These are phyloP conservation scores for Shiraia bambusicola DNA, from an alignment of 2,329 filamentous ascomycete genomes.

Conservation along the genomic window DNA sequence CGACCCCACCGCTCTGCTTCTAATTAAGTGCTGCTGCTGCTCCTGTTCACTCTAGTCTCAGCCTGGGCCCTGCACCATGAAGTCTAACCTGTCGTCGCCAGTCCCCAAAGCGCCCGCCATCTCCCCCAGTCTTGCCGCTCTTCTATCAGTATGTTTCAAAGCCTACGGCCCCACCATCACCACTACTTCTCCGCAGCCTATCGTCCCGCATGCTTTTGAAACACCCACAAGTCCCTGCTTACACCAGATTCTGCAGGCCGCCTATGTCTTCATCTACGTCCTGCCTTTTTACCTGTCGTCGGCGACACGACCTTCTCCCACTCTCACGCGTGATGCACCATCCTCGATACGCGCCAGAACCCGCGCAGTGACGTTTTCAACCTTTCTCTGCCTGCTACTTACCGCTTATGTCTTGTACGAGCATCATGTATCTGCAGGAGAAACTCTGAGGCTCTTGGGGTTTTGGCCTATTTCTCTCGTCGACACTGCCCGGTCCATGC, in stretches of 20 bases:
- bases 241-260: conserved; percentile 53
- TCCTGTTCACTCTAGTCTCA: conserved; percentile 7
- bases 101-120: conserved; percentile 41
- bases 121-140: conserved; percentile 37
- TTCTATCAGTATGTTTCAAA: conserved; percentile 44
- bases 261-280: conserved; percentile 88
- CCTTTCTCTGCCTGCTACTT: conserved; percentile 64
- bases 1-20: conserved; percentile 24
- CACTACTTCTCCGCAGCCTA: conserved; percentile 26
- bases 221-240: conserved; percentile 19
- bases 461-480: conserved; percentile 72
- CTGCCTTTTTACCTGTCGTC: conserved; percentile 84
- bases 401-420: conserved; percentile 68
- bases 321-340: conserved; percentile 81
- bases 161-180: conserved; percentile 20
- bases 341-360: conserved; percentile 86
- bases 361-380: conserved; percentile 75
- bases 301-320: conserved; percentile 75
- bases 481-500: conserved; percentile 65
- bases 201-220: conserved; percentile 14
- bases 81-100: conserved; percentile 38
- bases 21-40: no score
- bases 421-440: conserved; percentile 51
- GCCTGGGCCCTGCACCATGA: conserved; percentile 17
- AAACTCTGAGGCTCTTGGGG: conserved; percentile 71